Evolutionary conservation across 345 rosid genomes (phyloP).

Genomic region (Eucalyptus dawsonii): DNA sequence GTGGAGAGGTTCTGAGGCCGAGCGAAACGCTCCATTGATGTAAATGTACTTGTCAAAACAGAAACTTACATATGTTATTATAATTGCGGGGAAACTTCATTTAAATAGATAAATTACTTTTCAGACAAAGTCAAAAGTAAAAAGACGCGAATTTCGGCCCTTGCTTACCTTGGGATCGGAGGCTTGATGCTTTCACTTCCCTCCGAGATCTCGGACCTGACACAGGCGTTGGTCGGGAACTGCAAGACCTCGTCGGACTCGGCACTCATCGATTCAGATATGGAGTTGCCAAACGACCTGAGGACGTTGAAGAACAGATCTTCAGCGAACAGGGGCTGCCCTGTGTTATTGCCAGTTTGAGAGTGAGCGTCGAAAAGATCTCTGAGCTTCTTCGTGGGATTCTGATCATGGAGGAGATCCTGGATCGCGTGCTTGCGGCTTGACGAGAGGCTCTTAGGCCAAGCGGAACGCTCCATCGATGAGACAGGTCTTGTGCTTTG

Average conservation of each 20-base stretch:
- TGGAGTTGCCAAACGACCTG: not conserved
- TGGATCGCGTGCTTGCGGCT: not conserved
- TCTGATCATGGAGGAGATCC: conserved; percentile 1
- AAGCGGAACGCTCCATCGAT: not conserved
- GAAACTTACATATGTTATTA: too few relatives aligned
- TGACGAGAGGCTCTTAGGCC: not conserved
- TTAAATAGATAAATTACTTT: too few relatives aligned
- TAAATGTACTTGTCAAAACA: too few relatives aligned
- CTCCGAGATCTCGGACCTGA: not conserved
- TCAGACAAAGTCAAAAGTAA: not conserved
- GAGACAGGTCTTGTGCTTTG: not conserved
- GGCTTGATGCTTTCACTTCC: not conserved
- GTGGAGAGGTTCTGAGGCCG: too few relatives aligned
- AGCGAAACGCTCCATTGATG: too few relatives aligned
- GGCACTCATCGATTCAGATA: not conserved
- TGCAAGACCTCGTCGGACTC: too few relatives aligned
- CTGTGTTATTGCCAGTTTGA: not conserved
- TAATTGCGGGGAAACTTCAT: too few relatives aligned
- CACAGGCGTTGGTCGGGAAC: not conserved
- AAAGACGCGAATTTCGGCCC: too few relatives aligned
- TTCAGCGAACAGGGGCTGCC: not conserved
- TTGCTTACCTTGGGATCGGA: not conserved
- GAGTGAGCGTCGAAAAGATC: not conserved
- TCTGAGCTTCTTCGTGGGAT: not conserved
- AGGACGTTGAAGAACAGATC: conserved; percentile 1